Base-by-base conservation (phyloP, 768 basidiomycete species). In the Trametes sanguinea region DNA sequence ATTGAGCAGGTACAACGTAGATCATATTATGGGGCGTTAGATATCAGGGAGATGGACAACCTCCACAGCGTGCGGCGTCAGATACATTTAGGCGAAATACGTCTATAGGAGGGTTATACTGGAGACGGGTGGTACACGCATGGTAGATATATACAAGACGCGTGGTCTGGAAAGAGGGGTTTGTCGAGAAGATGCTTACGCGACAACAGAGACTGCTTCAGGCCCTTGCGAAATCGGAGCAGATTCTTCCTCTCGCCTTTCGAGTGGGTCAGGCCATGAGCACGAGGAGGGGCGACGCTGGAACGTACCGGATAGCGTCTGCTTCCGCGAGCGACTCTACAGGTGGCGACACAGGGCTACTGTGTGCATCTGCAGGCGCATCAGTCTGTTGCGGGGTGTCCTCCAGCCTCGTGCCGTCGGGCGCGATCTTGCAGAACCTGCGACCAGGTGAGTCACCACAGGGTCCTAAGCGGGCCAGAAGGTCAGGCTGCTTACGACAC, bases 401-500 rank as follows among this genome's bases (percentile, higher is more conserved):
- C 22, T 62, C 32, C 17, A 69, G 42, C 9, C 74, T 68, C 1
- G 74, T 75, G 3, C 73, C 73, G 44, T 75, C 73, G 2, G 73
- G 67, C 9, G 73, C 74, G 22, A 75, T 68, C 17, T 68, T 68
- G 42, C 74, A 75, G 17, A 56, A 55, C 14, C 73, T 75, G 61
- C 14, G 17, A 37, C 11, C 22, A 37, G 35, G 6, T 37, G 6
- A 11, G 35, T 37, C 35, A 37, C 9, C 13, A n/a, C 7, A 43
- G 42, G 2, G 13, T 14, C 1, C 8, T 43, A 5, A 16, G 42
- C 7, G 6, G 32, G 43, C 50, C 47, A 14, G 7, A 6, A 9
- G 42, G n/a, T 43, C 7, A 43, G 5, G 42, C 5, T 7, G 77
- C 82, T 62, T 75, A 91, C 89, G 81, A 75, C 44, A 90, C 80